A percentile compares a stretch with the other conserved stretches of the same genome.
Evolutionary conservation across 441 rosid genomes (phyloP).

Genomic region (Erodium trifolium): DNA sequence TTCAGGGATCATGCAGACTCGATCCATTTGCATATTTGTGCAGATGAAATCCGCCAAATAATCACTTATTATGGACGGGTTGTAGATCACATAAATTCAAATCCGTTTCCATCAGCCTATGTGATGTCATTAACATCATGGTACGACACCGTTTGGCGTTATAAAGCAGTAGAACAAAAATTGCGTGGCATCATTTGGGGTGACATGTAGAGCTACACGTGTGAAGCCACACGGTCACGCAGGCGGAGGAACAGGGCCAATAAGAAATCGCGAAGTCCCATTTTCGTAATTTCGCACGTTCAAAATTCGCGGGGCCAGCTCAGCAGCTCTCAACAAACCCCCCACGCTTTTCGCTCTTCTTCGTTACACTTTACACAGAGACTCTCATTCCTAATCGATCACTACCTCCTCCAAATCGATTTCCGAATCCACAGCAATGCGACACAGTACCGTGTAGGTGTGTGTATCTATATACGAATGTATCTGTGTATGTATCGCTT

Average conservation of each 20-base stretch:
- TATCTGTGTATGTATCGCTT: too few relatives aligned
- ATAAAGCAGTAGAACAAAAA: too few relatives aligned
- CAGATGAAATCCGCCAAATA: too few relatives aligned
- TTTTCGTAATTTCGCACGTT: not conserved
- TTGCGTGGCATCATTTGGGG: too few relatives aligned
- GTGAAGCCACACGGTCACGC: not conserved
- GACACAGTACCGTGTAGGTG: not conserved
- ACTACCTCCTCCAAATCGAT: not conserved
- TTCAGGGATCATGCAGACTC: too few relatives aligned
- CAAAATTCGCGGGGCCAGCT: slow-evolving; percentile 6
- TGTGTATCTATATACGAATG: not conserved
- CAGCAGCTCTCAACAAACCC: not conserved
- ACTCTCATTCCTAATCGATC: slow-evolving; percentile 5
- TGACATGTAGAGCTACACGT: not conserved
- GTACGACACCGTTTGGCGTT: too few relatives aligned
- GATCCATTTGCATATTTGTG: too few relatives aligned
- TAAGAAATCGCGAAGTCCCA: not conserved
- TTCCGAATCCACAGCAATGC: not conserved
- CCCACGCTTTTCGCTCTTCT: not conserved
- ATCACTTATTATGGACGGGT: too few relatives aligned
- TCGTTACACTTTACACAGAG: not conserved
- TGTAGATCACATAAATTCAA: too few relatives aligned
- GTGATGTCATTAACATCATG: too few relatives aligned
- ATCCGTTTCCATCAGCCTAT: too few relatives aligned
- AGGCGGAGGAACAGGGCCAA: too few relatives aligned